phyloP scores from a whole-genome alignment of 768 basidiomycete species.

The Podaxis mareebaensis region DNA sequence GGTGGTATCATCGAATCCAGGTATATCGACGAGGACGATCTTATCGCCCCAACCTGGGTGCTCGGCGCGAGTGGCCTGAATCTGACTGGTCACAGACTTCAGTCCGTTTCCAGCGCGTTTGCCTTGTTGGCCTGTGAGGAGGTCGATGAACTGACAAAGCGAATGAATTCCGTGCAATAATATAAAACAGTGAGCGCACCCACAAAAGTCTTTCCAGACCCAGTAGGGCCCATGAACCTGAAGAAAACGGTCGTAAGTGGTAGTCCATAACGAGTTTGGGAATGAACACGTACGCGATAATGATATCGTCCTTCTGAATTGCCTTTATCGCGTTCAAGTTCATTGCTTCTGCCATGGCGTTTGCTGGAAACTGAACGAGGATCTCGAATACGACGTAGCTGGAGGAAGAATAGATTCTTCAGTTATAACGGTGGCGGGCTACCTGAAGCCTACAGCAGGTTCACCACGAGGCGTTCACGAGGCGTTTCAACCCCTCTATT shows the following conservation, averaged over 20 bases:
- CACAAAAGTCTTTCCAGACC: conserved; percentile 32
- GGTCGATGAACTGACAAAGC: conserved; percentile 26
- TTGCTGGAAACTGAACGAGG: too few relatives aligned
- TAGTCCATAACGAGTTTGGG: neutral
- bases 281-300: conserved; percentile 23
- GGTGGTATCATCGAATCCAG: conserved; percentile 36
- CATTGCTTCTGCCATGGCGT: too few relatives aligned
- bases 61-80: conserved; percentile 30
- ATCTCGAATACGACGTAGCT: too few relatives aligned
- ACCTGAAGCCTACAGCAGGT: neutral
- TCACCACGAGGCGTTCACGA: neutral
- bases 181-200: neutral
- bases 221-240: conserved; percentile 30
- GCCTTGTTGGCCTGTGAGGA: conserved; percentile 16
- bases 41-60: conserved; percentile 6
- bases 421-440: neutral
- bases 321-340: too few relatives aligned
- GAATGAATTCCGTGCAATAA: neutral
- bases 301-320: conserved; percentile 20
- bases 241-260: neutral
- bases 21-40: conserved; percentile 41
- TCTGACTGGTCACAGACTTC: conserved; percentile 37
- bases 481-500: neutral
- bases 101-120: conserved; percentile 22
- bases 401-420: neutral